Conservation (phyloP, 176 grass and related monocot species). For the Tillandsia fasciculata region DNA sequence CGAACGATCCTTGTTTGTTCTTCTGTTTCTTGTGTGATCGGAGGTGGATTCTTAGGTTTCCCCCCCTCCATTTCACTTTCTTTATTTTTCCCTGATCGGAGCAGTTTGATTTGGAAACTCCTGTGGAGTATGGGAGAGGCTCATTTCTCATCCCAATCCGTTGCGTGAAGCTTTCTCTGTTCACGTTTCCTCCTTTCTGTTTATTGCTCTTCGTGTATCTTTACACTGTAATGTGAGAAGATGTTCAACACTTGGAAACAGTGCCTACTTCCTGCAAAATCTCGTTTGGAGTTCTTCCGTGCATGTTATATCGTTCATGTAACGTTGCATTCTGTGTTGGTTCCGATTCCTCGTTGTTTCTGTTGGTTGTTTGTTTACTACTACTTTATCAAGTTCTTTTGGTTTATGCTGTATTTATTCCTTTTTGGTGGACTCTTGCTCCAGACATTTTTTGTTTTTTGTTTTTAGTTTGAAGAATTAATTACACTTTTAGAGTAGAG, state of each 20-base stretch:
- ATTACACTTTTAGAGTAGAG: no score
- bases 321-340: background rate
- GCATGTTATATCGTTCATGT: background rate
- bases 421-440: no score
- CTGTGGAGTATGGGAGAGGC: no score
- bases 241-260: background rate
- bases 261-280: background rate
- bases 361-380: no score
- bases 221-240: background rate
- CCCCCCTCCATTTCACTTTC: background rate
- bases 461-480: no score
- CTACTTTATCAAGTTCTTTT: no score
- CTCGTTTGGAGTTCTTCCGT: background rate
- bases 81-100: background rate
- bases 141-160: no score
- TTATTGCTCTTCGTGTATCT: background rate
- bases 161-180: background rate
- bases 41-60: background rate
- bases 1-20: conserved; percentile 4
- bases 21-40: background rate
- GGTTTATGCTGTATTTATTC: no score
- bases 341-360: no score
- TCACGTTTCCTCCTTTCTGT: no score
- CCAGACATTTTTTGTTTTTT: no score
- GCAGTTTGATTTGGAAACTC: no score